Conservation (phyloP, 176 grass and related monocot species). For the Carex kokanica region DNA sequence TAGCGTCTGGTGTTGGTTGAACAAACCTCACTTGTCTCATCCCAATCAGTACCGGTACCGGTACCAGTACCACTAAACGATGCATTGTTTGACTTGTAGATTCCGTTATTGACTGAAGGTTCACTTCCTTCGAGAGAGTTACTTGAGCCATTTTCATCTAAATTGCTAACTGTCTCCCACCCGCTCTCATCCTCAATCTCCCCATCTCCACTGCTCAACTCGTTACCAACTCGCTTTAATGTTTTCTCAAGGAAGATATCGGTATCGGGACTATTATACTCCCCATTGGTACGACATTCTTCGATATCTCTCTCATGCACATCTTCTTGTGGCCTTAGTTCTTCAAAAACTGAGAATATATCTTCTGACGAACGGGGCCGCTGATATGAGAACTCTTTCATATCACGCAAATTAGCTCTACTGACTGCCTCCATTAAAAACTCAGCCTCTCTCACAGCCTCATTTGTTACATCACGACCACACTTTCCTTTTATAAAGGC, state of each 20-base stretch:
- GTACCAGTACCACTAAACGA: conserved; percentile 45
- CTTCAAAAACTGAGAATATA: conserved; percentile 67
- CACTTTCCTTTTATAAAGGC: conserved; percentile 28
- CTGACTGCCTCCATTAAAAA: conserved; percentile 37
- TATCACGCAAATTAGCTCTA: conserved; percentile 32
- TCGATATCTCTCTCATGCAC: conserved; percentile 46
- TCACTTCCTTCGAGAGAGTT: conserved; percentile 60
- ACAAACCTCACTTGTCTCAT: conserved; percentile 64
- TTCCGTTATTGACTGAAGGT: conserved; percentile 46
- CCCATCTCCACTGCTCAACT: conserved; percentile 15
- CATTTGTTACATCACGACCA: conserved; percentile 25
- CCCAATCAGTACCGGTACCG: conserved; percentile 59
- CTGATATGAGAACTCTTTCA: conserved; percentile 46
- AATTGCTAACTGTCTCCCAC: conserved; percentile 75
- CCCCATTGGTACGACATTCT: conserved; percentile 46
- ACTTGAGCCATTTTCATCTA: conserved; percentile 54
- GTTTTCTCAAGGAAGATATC: conserved; percentile 45
- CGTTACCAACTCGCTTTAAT: conserved; percentile 27
- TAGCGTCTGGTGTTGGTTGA: conserved; percentile 30
- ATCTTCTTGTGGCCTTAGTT: conserved; percentile 51
- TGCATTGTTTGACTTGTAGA: conserved; percentile 34
- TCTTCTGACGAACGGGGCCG: conserved; percentile 46
- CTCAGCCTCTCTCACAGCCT: conserved; percentile 35
- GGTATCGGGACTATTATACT: conserved; percentile 39
- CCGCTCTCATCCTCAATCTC: conserved; percentile 60